Conservation (phyloP, 495 filamentous ascomycete species). For the Lasiosphaeria hispida region DNA sequence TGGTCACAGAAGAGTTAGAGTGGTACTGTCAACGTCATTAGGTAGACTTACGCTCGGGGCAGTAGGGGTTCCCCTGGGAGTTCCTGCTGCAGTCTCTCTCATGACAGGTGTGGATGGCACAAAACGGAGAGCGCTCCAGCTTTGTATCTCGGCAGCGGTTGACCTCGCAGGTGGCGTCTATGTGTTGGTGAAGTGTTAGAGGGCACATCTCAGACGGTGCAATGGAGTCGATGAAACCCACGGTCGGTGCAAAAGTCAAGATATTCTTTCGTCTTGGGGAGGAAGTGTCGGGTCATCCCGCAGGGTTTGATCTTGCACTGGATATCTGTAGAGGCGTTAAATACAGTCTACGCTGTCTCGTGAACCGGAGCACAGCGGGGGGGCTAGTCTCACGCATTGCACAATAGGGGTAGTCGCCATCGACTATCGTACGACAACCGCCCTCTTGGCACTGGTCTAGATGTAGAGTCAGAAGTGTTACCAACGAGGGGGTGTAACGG, state of each 20-base stretch:
- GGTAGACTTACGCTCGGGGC: constrained; percentile 28
- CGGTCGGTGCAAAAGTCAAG: constrained; percentile 27
- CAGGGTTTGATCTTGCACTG: constrained; percentile 22
- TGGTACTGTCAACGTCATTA: neutral
- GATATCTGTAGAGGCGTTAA: neutral
- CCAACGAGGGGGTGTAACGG: neutral
- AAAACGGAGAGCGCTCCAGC: constrained; percentile 19
- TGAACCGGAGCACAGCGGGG: too few species aligned
- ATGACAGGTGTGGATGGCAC: constrained; percentile 28
- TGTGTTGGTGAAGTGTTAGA: neutral
- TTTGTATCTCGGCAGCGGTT: constrained; percentile 21
- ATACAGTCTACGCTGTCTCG: neutral
- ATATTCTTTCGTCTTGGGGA: constrained; percentile 22
- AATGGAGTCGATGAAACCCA: constrained; percentile 15
- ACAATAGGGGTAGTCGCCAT: constrained; percentile 24
- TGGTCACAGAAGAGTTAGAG: neutral
- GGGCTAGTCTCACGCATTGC: constrained; percentile 19
- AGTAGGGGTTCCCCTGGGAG: constrained; percentile 19
- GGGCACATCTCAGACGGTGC: neutral
- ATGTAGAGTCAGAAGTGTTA: neutral
- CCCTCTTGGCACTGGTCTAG: constrained; percentile 23
- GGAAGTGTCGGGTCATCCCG: constrained; percentile 15
- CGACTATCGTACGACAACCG: constrained; percentile 22
- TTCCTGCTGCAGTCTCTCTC: constrained; percentile 27
- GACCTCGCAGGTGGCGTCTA: constrained; percentile 31